Evolutionary conservation across 1,284 basidiomycete genomes (phyloP), one percentile per base, ranked within the genome.

Genomic region (Rhodotorula mucilaginosa): DNA sequence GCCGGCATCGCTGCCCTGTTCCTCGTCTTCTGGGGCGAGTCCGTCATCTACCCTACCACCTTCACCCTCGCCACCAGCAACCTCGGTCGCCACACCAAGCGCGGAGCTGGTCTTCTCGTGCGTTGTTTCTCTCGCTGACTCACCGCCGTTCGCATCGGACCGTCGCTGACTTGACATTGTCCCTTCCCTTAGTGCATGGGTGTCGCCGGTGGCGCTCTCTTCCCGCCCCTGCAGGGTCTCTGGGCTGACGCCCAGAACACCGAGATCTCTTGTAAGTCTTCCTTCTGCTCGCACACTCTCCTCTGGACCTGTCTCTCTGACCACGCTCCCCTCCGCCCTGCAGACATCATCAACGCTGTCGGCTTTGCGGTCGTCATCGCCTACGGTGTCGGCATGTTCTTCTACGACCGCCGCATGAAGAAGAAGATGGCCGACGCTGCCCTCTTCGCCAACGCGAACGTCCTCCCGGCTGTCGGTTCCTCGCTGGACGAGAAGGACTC

Each of bases 201-300:
- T 73, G 88, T 90, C 56, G 87, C 87, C 69, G 89, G 89, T 64
- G 90, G 89, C 67, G 89, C 89, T 29, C 89, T 88, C 85, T 90
- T 87, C 81, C 89, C 90, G 1, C 84, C 88, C 1, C 87, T 88
- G 18, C 89, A 91, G 77, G 90, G 86, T 44, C 84, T 85, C 15
- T 82, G 91, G 64, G 88, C 88, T 18, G 88, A 91, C 78, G 78
- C 78, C 74, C 78, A 82, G 71, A 84, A 82, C 75, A 85, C 85
- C 65, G 80, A 83, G 60, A 82, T 82, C 67, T 88, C 88, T 23
- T 89, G 39, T 54, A 71, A 58, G 52, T 68, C 29, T 48, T 65
- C 13, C 60, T 44, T 44, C 39, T 44, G 10, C 39, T 13, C 19
- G 16, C n/a, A 26, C 18, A 15, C 54, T 12, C 10, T n/a, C 29